These are phyloP conservation scores for Pythium sp. DNA, from an alignment of 352 stramenopile species.

Conservation along the genomic window DNA sequence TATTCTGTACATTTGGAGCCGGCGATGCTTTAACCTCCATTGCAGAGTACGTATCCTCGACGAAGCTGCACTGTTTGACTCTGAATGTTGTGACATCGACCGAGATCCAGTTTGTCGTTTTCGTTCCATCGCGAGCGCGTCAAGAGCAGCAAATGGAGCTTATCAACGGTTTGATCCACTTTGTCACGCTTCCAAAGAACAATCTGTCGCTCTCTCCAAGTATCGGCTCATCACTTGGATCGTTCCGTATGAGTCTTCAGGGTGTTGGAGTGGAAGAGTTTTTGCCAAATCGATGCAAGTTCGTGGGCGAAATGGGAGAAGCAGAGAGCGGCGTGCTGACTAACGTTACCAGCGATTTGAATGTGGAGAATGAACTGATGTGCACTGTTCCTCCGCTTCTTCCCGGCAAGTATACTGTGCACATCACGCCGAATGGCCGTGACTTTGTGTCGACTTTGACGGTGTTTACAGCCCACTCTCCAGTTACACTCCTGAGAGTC, in stretches of 20 bases:
- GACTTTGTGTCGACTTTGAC: conserved; percentile 23
- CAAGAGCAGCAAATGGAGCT: conserved; percentile 16
- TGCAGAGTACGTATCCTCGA: conserved; percentile 23
- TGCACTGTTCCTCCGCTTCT: conserved; percentile 27
- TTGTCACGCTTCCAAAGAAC: conserved; percentile 15
- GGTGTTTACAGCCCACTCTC: conserved; percentile 28
- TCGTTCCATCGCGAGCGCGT: not conserved
- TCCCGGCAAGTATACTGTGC: conserved; percentile 26
- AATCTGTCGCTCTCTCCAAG: conserved; percentile 15
- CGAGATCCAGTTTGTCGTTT: conserved; percentile 20
- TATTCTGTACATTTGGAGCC: conserved; percentile 32
- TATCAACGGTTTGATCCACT: conserved; percentile 21
- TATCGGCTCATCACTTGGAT: conserved; percentile 29
- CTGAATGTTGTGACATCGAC: conserved; percentile 10
- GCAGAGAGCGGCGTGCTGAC: not conserved
- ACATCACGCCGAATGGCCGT: conserved; percentile 36
- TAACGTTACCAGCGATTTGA: not conserved
- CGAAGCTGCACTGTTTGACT: conserved; percentile 27
- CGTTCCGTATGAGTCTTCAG: conserved; percentile 22
- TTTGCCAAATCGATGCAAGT: conserved; percentile 5
- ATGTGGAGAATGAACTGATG: conserved; percentile 1
- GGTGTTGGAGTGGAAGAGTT: not conserved
- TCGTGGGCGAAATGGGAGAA: conserved; percentile 7
- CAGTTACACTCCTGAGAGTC: conserved; percentile 21
- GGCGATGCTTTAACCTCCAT: conserved; percentile 8